A percentile compares a stretch with the other conserved stretches of the same genome.
Conservation (phyloP, 2,329 filamentous ascomycete genomes). For the Colletotrichum sp. region DNA sequence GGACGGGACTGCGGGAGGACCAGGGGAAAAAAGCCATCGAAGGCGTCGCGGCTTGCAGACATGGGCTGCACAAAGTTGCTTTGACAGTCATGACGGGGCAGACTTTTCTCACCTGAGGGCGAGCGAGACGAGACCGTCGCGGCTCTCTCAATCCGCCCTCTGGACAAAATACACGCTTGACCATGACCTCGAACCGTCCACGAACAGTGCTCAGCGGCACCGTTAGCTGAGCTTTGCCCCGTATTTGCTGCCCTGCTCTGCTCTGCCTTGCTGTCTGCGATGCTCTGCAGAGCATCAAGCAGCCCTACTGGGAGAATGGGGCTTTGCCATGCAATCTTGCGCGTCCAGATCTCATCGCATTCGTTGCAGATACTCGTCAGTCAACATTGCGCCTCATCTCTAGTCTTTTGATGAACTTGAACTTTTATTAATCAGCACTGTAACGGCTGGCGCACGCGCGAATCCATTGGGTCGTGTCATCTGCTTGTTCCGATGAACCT, state of each 20-base stretch:
- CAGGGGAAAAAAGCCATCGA: neutral
- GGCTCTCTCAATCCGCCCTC: neutral
- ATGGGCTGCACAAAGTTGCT: neutral
- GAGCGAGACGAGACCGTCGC: conserved; percentile 3
- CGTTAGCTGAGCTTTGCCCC: neutral
- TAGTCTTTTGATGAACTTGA: neutral
- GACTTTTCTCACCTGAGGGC: conserved; percentile 6
- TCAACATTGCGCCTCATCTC: neutral
- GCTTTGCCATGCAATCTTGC: neutral
- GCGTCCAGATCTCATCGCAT: neutral
- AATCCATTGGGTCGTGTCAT: conserved; percentile 6
- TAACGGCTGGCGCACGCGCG: conserved; percentile 3
- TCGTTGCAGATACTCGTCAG: neutral
- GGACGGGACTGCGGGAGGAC: neutral
- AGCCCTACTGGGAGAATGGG: neutral
- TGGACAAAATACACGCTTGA: neutral
- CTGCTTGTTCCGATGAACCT: neutral
- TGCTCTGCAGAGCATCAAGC: neutral
- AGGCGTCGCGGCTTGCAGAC: neutral
- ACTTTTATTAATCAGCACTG: conserved; percentile 13
- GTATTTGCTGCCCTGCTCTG: neutral
- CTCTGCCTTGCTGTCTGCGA: neutral
- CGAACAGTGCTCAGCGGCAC: neutral
- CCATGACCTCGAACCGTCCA: neutral
- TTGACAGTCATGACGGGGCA: conserved; percentile 14